These are phyloP conservation scores for Ustilago shanxiensis DNA, from an alignment of 1,284 basidiomycete species.

Conservation along the genomic window DNA sequence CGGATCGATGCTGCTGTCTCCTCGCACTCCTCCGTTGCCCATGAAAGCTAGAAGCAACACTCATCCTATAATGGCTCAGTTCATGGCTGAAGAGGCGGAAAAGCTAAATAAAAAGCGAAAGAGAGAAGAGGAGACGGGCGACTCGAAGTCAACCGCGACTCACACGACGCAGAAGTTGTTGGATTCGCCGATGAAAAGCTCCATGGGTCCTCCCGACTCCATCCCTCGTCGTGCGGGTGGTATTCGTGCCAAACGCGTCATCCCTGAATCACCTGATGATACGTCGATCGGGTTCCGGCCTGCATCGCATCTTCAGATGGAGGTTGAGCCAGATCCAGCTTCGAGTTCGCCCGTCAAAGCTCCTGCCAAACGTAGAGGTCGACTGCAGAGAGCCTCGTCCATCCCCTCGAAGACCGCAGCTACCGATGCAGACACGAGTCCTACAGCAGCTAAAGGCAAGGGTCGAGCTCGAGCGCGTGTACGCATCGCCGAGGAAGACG, in stretches of 20 bases:
- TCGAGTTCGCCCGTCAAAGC: conserved; percentile 45
- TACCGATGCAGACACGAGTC: conserved; percentile 20
- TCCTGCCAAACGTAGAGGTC: conserved; percentile 24
- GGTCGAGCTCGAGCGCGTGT: conserved; percentile 2
- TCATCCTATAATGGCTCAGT: conserved; percentile 17
- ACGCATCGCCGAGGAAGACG: conserved; percentile 17
- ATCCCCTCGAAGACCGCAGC: background rate
- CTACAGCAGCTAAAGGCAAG: conserved; percentile 22
- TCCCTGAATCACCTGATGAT: conserved; percentile 32
- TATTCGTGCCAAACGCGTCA: conserved; percentile 17
- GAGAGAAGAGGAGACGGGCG: background rate
- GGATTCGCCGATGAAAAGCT: conserved; percentile 29
- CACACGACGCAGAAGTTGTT: conserved; percentile 4
- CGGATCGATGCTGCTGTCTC: conserved; percentile 3
- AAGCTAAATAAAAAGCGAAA: conserved; percentile 1
- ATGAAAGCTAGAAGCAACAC: background rate
- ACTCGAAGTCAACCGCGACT: background rate
- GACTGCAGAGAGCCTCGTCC: conserved; percentile 24
- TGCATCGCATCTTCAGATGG: background rate
- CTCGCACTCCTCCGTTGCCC: conserved; percentile 6
- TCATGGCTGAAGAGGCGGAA: conserved; percentile 18
- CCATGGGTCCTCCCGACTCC: conserved; percentile 51
- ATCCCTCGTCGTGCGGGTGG: conserved; percentile 36
- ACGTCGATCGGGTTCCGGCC: background rate
- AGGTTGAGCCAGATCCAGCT: conserved; percentile 19